These are phyloP conservation scores for Cyberlindnera euphorbiae DNA, from an alignment of 805 yeast genomes.

Conservation along the genomic window DNA sequence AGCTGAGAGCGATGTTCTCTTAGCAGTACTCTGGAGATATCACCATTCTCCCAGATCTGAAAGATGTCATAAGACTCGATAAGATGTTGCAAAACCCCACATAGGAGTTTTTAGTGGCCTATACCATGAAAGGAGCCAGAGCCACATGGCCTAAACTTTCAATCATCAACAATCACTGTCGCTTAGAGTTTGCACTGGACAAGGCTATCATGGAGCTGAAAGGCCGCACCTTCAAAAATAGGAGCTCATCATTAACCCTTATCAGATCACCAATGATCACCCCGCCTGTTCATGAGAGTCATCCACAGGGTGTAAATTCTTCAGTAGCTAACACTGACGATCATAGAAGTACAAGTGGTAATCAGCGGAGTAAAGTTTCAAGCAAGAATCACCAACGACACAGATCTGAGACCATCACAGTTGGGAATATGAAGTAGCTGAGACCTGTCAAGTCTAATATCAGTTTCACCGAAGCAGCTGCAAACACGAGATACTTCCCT, in stretches of 20 bases:
- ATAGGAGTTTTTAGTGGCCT: slow-evolving; percentile 63
- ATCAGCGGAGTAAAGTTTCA: too few species aligned
- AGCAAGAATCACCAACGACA: slow-evolving; percentile 18
- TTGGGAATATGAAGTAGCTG: slow-evolving; percentile 14
- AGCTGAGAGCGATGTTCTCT: slow-evolving; percentile 67
- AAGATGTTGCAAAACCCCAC: slow-evolving; percentile 78
- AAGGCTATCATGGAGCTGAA: slow-evolving; percentile 65
- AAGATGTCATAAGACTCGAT: slow-evolving; percentile 48
- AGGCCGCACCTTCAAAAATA: slow-evolving; percentile 48
- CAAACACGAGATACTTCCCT: background rate
- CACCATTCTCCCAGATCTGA: slow-evolving; percentile 80
- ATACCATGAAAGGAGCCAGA: slow-evolving; percentile 76
- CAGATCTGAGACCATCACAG: slow-evolving; percentile 22
- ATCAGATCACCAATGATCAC: slow-evolving; percentile 23
- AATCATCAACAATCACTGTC: slow-evolving; percentile 82
- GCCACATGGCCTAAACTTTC: slow-evolving; percentile 94
- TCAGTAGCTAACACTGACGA: too few species aligned
- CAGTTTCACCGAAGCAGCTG: slow-evolving; percentile 3
- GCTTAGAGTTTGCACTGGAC: slow-evolving; percentile 84
- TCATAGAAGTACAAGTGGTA: too few species aligned
- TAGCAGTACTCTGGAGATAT: slow-evolving; percentile 93
- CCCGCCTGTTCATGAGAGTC: too few species aligned
- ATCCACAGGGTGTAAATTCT: too few species aligned
- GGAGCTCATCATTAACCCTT: slow-evolving; percentile 20
- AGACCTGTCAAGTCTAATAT: slow-evolving; percentile 20